A percentile compares a stretch with the other conserved stretches of the same genome.
Evolutionary conservation across 75 land plant genomes (phyloP).

Genomic region (Cunninghamia lanceolata): DNA sequence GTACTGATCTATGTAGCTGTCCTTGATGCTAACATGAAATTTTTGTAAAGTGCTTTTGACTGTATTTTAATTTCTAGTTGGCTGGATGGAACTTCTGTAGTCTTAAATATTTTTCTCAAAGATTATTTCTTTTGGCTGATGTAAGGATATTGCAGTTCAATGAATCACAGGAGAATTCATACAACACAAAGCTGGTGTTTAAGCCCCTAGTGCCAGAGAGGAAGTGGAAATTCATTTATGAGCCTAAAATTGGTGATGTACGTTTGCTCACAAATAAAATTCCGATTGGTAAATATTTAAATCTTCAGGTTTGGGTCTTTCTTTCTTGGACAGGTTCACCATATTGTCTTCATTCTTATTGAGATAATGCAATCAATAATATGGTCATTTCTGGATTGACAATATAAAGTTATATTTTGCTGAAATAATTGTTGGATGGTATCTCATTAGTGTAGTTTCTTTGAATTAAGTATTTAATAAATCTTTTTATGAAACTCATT

Average conservation of each 20-base stretch:
- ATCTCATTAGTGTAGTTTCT: neutral
- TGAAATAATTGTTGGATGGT: neutral
- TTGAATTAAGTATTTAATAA: neutral
- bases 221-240: constrained; percentile 79
- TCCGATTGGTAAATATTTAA: constrained; percentile 69
- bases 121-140: neutral
- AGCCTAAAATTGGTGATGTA: constrained; percentile 75
- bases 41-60: neutral
- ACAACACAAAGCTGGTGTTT: constrained; percentile 65
- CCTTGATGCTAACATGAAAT: neutral
- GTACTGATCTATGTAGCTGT: neutral
- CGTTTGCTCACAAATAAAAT: constrained; percentile 86
- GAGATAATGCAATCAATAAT: neutral
- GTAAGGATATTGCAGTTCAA: constrained; percentile 55
- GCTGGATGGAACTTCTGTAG: neutral
- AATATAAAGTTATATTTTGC: neutral
- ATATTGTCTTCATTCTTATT: neutral
- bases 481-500: neutral
- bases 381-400: constrained; percentile 9
- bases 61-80: neutral
- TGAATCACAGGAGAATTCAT: constrained; percentile 54
- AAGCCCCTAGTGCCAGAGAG: constrained; percentile 62
- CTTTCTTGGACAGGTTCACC: neutral
- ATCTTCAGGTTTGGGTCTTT: constrained; percentile 63
- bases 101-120: neutral